phyloP scores from a whole-genome alignment of 441 rosid genomes.

The Brassica balearica region DNA sequence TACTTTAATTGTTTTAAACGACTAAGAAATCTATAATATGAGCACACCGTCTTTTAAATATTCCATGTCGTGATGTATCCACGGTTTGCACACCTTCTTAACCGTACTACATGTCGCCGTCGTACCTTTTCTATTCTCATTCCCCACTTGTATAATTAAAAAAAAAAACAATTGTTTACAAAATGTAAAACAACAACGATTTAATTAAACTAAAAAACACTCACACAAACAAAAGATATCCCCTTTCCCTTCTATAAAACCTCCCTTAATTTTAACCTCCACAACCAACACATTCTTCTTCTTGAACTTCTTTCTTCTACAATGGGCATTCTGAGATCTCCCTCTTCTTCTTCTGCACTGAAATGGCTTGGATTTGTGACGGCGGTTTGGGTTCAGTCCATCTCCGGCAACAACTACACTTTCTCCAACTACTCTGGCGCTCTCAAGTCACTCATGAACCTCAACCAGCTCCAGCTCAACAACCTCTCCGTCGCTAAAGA shows the following conservation, averaged over 20 bases:
- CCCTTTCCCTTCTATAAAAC: conserved; percentile 1
- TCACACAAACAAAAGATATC: background rate
- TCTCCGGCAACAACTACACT: conserved; percentile 64
- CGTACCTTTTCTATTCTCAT: background rate
- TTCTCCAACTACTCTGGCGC: conserved; percentile 61
- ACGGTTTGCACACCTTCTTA: conserved; percentile 13
- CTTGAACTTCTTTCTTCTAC: background rate
- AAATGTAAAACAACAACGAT: background rate
- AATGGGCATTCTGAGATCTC: conserved; percentile 4
- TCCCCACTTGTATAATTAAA: conserved; percentile 2
- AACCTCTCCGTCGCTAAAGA: conserved; percentile 67
- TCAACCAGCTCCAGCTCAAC: conserved; percentile 57
- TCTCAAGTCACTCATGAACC: conserved; percentile 57
- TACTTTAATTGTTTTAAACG: background rate
- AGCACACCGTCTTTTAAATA: conserved; percentile 2
- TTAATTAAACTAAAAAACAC: conserved; percentile 5
- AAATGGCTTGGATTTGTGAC: conserved; percentile 65
- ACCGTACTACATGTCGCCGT: conserved; percentile 15
- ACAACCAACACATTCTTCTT: background rate
- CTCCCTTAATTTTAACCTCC: background rate
- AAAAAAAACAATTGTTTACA: background rate
- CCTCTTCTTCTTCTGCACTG: conserved; percentile 40
- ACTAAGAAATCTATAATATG: background rate
- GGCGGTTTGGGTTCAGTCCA: conserved; percentile 61
- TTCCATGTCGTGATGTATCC: conserved; percentile 9